phyloP scores from a whole-genome alignment of 1,284 basidiomycete genomes.

The Stereum hirsutum region DNA sequence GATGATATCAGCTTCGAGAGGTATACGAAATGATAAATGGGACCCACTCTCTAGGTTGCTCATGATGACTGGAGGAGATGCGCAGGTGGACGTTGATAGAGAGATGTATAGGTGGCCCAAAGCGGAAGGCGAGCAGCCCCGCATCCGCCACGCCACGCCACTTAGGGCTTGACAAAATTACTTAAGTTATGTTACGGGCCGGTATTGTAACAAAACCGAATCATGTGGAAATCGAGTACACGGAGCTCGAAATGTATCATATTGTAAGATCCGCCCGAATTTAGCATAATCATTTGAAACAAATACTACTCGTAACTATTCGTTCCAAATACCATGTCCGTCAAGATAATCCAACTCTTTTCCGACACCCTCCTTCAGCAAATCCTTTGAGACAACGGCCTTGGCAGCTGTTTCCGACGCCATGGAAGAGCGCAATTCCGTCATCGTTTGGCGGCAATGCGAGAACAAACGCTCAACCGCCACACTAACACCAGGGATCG shows the following conservation, averaged over 20 bases:
- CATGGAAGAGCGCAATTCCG: neutral
- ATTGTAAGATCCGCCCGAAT: no score
- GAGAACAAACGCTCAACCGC: neutral
- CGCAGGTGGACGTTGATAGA: neutral
- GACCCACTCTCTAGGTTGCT: conserved; percentile 84
- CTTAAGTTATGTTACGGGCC: no score
- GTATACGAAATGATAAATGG: no score
- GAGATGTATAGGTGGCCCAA: neutral
- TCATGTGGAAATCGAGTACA: no score
- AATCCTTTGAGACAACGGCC: neutral
- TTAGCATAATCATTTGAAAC: no score
- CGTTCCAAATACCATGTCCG: no score
- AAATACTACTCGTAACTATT: no score
- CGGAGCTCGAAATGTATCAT: no score
- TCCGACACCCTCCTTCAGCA: neutral
- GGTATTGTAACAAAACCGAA: no score
- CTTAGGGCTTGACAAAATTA: no score
- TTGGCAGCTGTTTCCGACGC: neutral
- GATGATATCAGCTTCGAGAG: conserved; percentile 17
- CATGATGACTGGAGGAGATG: conserved; percentile 35
- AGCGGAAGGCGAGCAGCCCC: no score
- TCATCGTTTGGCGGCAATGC: neutral
- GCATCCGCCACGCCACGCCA: no score
- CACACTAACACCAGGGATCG: neutral
- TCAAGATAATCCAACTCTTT: neutral